Conservation (phyloP, 139 green algal species). For the Closterium sp. region DNA sequence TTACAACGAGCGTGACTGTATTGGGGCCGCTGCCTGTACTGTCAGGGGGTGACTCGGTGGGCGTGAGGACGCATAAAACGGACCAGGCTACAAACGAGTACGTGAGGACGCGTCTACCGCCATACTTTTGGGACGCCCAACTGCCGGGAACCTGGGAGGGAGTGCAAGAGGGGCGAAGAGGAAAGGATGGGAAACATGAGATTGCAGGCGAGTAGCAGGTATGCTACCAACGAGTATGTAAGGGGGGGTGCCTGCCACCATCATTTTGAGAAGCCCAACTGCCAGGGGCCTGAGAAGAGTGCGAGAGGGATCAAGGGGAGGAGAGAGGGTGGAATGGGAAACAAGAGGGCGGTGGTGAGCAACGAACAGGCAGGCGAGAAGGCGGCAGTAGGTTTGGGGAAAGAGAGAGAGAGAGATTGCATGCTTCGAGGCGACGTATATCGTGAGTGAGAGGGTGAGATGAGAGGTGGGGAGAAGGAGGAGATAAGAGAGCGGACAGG, state of each 20-base stretch:
- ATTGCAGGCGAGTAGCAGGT: no score
- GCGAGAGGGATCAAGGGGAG: background rate
- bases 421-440: no score
- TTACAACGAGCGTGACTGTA: conserved; percentile 39
- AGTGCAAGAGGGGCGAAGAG: conserved; percentile 40
- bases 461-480: no score
- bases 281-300: conserved; percentile 70
- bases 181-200: background rate
- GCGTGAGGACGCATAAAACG: conserved; percentile 72
- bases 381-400: no score
- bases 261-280: conserved; percentile 84
- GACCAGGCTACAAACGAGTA: conserved; percentile 83
- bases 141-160: conserved; percentile 78
- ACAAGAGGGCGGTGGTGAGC: background rate
- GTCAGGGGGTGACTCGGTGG: conserved; percentile 41
- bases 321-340: conserved; percentile 37
- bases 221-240: conserved; percentile 74
- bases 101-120: conserved; percentile 76
- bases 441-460: no score
- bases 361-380: conserved; percentile 46
- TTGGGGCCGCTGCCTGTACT: background rate
- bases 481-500: background rate
- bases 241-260: conserved; percentile 85
- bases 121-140: conserved; percentile 84
- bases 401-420: no score